Conservation (phyloP, 306 rosid genomes). For the Cucumis sativus region DNA sequence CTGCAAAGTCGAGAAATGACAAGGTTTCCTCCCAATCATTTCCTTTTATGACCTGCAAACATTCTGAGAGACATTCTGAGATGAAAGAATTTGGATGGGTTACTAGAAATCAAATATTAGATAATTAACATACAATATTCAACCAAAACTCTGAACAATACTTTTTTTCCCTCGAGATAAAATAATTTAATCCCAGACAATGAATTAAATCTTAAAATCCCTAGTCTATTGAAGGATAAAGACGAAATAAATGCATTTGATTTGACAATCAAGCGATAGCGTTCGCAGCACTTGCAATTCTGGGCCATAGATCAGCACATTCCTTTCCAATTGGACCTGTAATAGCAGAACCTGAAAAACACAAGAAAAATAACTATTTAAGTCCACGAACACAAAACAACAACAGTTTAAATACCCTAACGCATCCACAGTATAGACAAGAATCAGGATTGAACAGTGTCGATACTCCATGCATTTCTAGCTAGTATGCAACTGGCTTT, state of each 20-base stretch:
- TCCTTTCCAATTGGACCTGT: conserved; percentile 15
- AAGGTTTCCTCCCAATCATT: neutral
- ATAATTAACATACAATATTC: neutral
- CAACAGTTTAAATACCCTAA: neutral
- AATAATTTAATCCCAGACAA: neutral
- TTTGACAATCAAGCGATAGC: conserved; percentile 3
- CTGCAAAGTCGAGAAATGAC: neutral
- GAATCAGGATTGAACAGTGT: neutral
- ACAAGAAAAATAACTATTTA: neutral
- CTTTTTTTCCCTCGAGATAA: neutral
- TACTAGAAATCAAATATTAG: neutral
- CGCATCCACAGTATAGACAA: neutral
- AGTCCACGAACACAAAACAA: neutral
- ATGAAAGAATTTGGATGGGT: neutral
- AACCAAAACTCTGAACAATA: neutral
- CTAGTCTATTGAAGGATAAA: neutral
- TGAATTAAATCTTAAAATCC: neutral
- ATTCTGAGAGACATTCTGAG: neutral
- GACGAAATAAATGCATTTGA: neutral
- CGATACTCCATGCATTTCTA: neutral
- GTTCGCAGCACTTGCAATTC: conserved; percentile 13
- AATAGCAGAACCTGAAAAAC: conserved; percentile 5
- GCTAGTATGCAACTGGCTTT: neutral
- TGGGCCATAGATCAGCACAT: conserved; percentile 12
- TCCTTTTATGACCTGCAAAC: neutral